Evolutionary conservation across 352 stramenopile species (phyloP), one percentile per base, ranked within the genome.

Genomic region (Poterioochromonas sp.): DNA sequence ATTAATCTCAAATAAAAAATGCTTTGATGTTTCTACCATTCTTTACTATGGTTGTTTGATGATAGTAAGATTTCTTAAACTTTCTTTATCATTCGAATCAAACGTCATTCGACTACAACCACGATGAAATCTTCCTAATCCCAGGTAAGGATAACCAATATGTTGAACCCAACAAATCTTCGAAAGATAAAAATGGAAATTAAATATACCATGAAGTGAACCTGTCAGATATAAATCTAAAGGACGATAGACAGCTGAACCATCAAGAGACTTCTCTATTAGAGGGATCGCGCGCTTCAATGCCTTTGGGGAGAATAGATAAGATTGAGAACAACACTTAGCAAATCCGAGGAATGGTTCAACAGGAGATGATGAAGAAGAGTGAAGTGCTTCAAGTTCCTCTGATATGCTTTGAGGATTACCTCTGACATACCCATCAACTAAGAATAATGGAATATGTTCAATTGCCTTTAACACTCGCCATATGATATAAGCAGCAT

Each of bases 121-220:
- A 39, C 58, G 58, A 26, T 68, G 58, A 26, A 68, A 68, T 15
- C 5, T 32, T 15, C 58, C 58, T 26, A 68, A 39, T 29, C 58
- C 58, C 58, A 68, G 12, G 58, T 37, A 12, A 32, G 58, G 58
- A 32, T 37, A 40, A 35, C 58, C 58, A 26, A 68, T 68, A 39
- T 68, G 58, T 26, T 68, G 58, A 40, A 68, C 58, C 58, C 58
- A 68, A 68, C 58, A 68, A 39, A 18, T 32, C 12, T 35, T 35
- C 26, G 58, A 32, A 39, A 39, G 11, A 68, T 68, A 68, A 11
- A 32, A 68, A 68, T 68, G 58, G 58, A 68, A 68, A 39, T 32
- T 35, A 68, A 18, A 11, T 29, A 40, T 32, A 15, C 34, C 11
- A 5, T 29, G 26, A 8, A 68, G 29, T 18, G 58, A 68, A 29